These are phyloP conservation scores for Waltergamsia citrina DNA, from an alignment of 2,329 filamentous ascomycete genomes.

Conservation along the genomic window DNA sequence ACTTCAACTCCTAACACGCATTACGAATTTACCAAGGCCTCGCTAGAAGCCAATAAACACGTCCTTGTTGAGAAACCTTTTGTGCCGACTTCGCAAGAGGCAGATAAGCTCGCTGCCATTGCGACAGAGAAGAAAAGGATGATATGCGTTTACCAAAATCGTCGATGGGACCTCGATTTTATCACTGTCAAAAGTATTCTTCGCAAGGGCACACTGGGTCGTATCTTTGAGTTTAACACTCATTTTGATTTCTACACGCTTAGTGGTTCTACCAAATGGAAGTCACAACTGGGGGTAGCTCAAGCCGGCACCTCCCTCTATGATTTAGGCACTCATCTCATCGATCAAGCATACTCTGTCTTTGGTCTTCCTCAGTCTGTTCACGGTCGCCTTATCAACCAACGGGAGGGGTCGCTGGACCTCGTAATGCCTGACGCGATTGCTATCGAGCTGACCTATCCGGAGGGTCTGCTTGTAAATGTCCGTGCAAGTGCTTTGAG, in stretches of 20 bases:
- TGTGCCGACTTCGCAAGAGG: conserved; percentile 61
- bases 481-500: conserved; percentile 61
- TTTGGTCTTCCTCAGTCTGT: conserved; percentile 61
- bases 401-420: conserved; percentile 40
- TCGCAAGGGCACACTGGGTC: conserved; percentile 49
- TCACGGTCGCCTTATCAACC: conserved; percentile 58
- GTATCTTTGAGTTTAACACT: conserved; percentile 69
- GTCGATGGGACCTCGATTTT: conserved; percentile 72
- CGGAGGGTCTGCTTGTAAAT: conserved; percentile 52
- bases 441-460: conserved; percentile 59
- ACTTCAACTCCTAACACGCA: conserved; percentile 66
- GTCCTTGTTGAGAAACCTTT: conserved; percentile 80
- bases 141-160: conserved; percentile 66
- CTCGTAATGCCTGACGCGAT: conserved; percentile 46
- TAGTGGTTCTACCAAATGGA: conserved; percentile 54
- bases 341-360: conserved; percentile 64
- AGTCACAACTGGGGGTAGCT: conserved; percentile 46
- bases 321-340: conserved; percentile 66
- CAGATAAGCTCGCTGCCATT: conserved; percentile 49
- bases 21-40: conserved; percentile 52
- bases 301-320: conserved; percentile 61
- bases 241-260: conserved; percentile 72
- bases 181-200: conserved; percentile 58
- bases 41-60: conserved; percentile 63
- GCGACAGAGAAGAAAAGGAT: conserved; percentile 40